A percentile compares a stretch with the other conserved stretches of the same genome.
These are phyloP conservation scores for Emericellopsis cladophorae DNA, from an alignment of 2,329 filamentous ascomycete species.

Conservation along the genomic window DNA sequence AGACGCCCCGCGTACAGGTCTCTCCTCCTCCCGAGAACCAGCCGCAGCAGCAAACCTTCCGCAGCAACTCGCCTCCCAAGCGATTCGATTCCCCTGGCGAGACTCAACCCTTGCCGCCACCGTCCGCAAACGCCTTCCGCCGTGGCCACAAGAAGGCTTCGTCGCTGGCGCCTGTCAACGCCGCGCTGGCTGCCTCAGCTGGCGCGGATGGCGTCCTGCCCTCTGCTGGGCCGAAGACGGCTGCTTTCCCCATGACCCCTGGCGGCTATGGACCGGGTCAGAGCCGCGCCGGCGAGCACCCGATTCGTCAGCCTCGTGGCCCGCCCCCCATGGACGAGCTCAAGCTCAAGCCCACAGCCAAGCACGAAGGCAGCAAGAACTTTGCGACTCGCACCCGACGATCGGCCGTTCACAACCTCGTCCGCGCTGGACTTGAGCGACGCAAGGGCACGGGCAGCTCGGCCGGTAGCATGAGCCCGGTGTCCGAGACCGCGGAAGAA, in stretches of 20 bases:
- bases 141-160: constrained; percentile 85
- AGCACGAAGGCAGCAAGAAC: constrained; percentile 94
- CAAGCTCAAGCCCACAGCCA: constrained; percentile 76
- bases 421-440: constrained; percentile 78
- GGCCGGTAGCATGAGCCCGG: constrained; percentile 72
- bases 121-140: constrained; percentile 84
- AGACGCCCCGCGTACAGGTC: constrained; percentile 64
- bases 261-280: constrained; percentile 90
- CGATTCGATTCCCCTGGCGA: constrained; percentile 58
- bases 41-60: constrained; percentile 23
- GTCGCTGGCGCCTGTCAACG: constrained; percentile 55
- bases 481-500: constrained; percentile 65
- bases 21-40: constrained; percentile 61
- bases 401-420: constrained; percentile 81
- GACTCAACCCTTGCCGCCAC: constrained; percentile 62
- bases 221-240: constrained; percentile 62
- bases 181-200: constrained; percentile 28
- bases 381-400: constrained; percentile 88
- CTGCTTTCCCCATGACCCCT: constrained; percentile 68
- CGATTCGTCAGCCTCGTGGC: constrained; percentile 81
- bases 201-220: constrained; percentile 32
- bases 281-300: constrained; percentile 86
- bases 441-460: constrained; percentile 63
- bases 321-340: constrained; percentile 89
- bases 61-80: constrained; percentile 55